These are phyloP conservation scores for Aspergillus brasiliensis DNA, from an alignment of 2,329 filamentous ascomycete species.

Conservation along the genomic window DNA sequence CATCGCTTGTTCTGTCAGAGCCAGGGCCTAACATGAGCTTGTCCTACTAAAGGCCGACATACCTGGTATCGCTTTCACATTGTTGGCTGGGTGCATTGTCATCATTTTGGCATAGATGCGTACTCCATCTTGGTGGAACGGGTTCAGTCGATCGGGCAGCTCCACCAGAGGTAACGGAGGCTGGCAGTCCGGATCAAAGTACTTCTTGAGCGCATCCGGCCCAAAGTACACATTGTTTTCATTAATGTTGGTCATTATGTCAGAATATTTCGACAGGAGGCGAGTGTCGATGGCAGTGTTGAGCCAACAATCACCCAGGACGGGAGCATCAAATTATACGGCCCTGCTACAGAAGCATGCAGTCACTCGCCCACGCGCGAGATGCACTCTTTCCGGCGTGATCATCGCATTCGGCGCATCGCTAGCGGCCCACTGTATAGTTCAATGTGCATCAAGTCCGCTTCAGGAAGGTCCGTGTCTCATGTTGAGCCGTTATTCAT, in stretches of 20 bases:
- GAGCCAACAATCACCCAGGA: constrained; percentile 4
- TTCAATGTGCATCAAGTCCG: background rate
- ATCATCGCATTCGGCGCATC: background rate
- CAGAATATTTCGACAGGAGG: background rate
- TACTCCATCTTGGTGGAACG: constrained; percentile 59
- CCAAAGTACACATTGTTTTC: constrained; percentile 61
- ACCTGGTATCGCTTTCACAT: constrained; percentile 64
- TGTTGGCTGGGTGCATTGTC: constrained; percentile 65
- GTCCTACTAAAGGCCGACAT: background rate
- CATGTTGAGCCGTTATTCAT: background rate
- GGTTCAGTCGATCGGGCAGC: constrained; percentile 60
- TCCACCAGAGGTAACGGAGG: constrained; percentile 65
- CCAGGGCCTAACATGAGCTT: background rate
- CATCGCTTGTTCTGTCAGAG: constrained; percentile 40
- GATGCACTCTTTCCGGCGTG: background rate
- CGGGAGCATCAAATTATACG: constrained; percentile 11
- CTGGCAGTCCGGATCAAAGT: constrained; percentile 60
- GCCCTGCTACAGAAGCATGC: background rate
- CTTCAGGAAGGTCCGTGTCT: background rate
- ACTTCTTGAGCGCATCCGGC: constrained; percentile 58
- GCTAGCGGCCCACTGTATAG: background rate
- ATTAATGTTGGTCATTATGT: constrained; percentile 32
- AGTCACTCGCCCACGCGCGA: background rate
- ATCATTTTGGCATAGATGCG: constrained; percentile 69
- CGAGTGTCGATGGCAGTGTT: background rate